Evolutionary conservation across 805 yeast genomes (phyloP), one percentile per base, ranked within the genome.

Genomic region (Hanseniaspora vineae): DNA sequence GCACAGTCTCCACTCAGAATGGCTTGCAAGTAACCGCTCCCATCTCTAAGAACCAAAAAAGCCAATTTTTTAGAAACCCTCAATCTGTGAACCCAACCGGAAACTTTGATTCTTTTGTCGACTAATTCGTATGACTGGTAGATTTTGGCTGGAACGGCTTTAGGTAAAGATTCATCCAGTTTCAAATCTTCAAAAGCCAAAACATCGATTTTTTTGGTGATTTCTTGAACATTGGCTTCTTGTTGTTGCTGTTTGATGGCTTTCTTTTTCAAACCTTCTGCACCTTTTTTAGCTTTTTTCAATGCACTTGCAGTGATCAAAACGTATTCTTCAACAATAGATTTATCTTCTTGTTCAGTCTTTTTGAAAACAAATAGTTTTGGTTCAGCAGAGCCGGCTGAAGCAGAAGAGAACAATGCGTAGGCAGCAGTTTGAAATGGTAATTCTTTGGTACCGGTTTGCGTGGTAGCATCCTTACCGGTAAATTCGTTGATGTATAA

Each of bases 1-100:
- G 97, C 97, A 55, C 94, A 74, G 64, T 89, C 95, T 46, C 97
- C 98, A 42, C 82, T 67, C 48, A 92, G 71, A 39, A 92, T 90
- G 60, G 86, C 74, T 70, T 92, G 99, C 52, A 92, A 63, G 65
- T 61, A 88, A 2, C 97, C 97, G 37, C 90, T 72, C 57, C 99
- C 99, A 64, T 92, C 99, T 72, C 99, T 82, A 60, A 92, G 71
- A 40, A 94, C 92, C 50, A 94, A 64, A 64, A 92, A 92, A 15
- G 84, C 92, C 44, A 87, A 76, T 43, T 95, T 96, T 71, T 94
- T 92, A 67, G 92, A 97, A 42, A 78, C 57, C 66, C 99, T 81
- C 58, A 94, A 73, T 65, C 98, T 82, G 67, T 92, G 99, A 52
- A 92, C 75, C 99, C 99, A 92, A 52, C 98, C 99, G 54, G 79